Evolutionary conservation across 345 rosid genomes (phyloP).

Genomic region (Orychophragmus violaceus): DNA sequence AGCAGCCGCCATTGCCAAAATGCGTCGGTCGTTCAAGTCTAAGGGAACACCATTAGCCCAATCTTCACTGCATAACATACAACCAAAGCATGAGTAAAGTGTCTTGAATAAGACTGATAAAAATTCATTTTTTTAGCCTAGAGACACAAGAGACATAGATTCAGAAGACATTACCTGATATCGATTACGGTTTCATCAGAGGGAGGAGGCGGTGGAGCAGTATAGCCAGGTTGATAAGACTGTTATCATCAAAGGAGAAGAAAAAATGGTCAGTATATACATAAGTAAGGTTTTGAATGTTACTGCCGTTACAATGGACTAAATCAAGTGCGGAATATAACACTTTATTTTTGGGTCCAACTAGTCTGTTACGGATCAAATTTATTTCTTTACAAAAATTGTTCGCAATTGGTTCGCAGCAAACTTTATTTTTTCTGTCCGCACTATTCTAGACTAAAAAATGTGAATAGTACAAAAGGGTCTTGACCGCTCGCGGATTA

Average conservation of each 20-base stretch:
- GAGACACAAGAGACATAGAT: not conserved
- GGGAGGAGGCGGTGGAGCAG: conserved; percentile 61
- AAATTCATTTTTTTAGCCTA: not conserved
- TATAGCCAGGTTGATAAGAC: conserved; percentile 84
- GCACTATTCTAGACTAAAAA: too few relatives aligned
- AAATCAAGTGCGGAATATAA: too few relatives aligned
- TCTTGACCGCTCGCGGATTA: too few relatives aligned
- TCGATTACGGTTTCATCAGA: conserved; percentile 67
- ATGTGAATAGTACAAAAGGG: too few relatives aligned
- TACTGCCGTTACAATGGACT: too few relatives aligned
- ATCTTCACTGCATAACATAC: conserved; percentile 48
- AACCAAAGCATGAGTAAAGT: not conserved
- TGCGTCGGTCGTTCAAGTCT: conserved; percentile 78
- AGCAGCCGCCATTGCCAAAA: conserved; percentile 86
- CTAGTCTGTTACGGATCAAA: too few relatives aligned
- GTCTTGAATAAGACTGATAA: not conserved
- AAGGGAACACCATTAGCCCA: conserved; percentile 67
- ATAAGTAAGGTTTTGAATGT: too few relatives aligned
- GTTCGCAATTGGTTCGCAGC: too few relatives aligned
- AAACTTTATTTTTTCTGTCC: too few relatives aligned
- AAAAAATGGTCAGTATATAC: not conserved
- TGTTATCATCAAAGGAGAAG: conserved; percentile 22
- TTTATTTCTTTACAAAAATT: too few relatives aligned
- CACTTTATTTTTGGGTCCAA: too few relatives aligned
- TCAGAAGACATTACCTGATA: conserved; percentile 45